Conservation (phyloP, 129 eudicot species). For the Erigeron canadensis region DNA sequence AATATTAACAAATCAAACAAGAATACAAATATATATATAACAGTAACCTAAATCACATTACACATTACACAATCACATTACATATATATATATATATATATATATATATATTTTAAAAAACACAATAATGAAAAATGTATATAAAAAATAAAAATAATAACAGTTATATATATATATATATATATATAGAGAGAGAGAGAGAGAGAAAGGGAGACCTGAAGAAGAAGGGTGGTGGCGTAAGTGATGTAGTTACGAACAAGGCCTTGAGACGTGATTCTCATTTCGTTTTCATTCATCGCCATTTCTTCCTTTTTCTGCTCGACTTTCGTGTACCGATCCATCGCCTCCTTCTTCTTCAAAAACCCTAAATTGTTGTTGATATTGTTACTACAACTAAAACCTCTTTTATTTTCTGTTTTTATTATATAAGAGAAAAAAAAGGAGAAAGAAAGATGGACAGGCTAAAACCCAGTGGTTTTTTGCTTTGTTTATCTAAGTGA, state of each 20-base stretch:
- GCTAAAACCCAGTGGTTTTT: constrained; percentile 27
- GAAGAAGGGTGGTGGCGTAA: constrained; percentile 76
- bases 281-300: constrained; percentile 75
- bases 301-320: constrained; percentile 61
- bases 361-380: constrained; percentile 7
- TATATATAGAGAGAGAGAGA: neutral
- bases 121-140: neutral
- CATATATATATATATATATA: neutral
- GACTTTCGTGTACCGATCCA: constrained; percentile 88
- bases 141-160: constrained; percentile 9
- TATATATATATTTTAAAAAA: too few species aligned
- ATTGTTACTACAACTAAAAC: constrained; percentile 40
- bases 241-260: constrained; percentile 79
- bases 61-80: too few species aligned
- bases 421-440: neutral
- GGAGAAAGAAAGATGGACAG: constrained; percentile 20
- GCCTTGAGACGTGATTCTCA: constrained; percentile 87
- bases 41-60: neutral
- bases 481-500: constrained; percentile 15
- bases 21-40: neutral
- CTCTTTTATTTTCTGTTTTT: neutral
- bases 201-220: constrained; percentile 50
- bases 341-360: constrained; percentile 15
- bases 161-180: neutral
- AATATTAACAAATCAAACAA: neutral